Base-by-base conservation (phyloP, 805 yeast species). In the Barnettozyma siamensis region DNA sequence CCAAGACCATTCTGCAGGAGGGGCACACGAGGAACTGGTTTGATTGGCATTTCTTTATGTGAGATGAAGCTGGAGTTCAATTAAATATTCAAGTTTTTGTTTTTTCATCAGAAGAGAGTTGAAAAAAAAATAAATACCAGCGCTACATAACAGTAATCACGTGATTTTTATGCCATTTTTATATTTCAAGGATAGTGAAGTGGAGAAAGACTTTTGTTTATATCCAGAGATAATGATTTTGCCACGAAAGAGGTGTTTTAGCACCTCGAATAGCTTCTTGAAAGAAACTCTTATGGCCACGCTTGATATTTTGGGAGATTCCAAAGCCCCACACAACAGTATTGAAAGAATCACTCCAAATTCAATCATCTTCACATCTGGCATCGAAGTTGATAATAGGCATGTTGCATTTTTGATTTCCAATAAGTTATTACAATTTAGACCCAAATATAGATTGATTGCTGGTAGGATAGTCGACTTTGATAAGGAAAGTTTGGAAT, bases 1-100 rank as follows among this genome's bases (percentile, higher is more conserved):
- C 88, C 88, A 17, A 83, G 67, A 39, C 95, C 94, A 53, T 86
- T 85, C 50, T 87, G 76, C 20, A 85, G 77, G 32, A 72, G 62
- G 13, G 93, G 76, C 1, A 70, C 61, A 52, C 72, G 78, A 24
- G 73, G 65, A 30, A 83, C 65, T 35, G 83, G 79, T 62, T 73
- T 80, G 33, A 82, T 78, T 37, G 78, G 75, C 78, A 73, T 43
- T 33, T 12, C 19, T 18, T 11, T 32, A 18, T 19, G 32, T 35
- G 21, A n/a, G n/a, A n/a, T 17, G 16, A 9, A 21, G 6, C 9
- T 21, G 6, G 24, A 21, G 24, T 9, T 21, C 9, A 21, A 21
- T 21, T 6, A 9, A 21, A 7, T 7, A 9, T 21, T 19, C 15
- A 12, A 28, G 29, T 30, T 15, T 17, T 27, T 19, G 23, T 18